These are phyloP conservation scores for Epichloe baconii DNA, from an alignment of 2,329 filamentous ascomycete species.

Conservation along the genomic window DNA sequence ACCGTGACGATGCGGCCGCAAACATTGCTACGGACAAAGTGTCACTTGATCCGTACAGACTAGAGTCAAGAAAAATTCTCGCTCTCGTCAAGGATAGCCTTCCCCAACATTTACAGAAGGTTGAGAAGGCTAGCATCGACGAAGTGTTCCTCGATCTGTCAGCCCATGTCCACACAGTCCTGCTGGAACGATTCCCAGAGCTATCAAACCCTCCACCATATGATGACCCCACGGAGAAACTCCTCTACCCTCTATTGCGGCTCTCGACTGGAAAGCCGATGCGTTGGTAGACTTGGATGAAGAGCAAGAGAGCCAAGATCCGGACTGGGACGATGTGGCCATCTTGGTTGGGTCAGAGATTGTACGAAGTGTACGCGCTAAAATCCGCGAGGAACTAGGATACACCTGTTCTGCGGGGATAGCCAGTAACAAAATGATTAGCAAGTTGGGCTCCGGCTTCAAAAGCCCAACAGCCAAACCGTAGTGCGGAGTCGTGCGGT, in stretches of 20 bases:
- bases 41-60: conserved; percentile 80
- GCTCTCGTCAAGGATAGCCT: conserved; percentile 62
- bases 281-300: conserved; percentile 68
- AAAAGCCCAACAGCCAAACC: conserved; percentile 94
- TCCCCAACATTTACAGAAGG: conserved; percentile 50
- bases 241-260: conserved; percentile 56
- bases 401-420: conserved; percentile 92
- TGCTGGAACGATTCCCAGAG: conserved; percentile 68
- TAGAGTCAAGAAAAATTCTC: conserved; percentile 73
- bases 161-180: conserved; percentile 61
- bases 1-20: conserved; percentile 65
- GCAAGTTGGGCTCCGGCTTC: conserved; percentile 81
- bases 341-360: conserved; percentile 84
- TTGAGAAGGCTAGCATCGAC: conserved; percentile 92
- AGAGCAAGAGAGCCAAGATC: conserved; percentile 63
- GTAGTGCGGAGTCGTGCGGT: conserved; percentile 81
- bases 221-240: conserved; percentile 54
- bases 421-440: conserved; percentile 85
- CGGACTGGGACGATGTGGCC: conserved; percentile 92
- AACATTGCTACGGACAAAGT: conserved; percentile 87
- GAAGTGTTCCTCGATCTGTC: conserved; percentile 93
- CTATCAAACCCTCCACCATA: conserved; percentile 52
- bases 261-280: conserved; percentile 72
- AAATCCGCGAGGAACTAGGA: conserved; percentile 55
- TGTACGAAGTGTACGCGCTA: conserved; percentile 58